phyloP scores from a whole-genome alignment of 306 rosid species.

The Quercus rubra region DNA sequence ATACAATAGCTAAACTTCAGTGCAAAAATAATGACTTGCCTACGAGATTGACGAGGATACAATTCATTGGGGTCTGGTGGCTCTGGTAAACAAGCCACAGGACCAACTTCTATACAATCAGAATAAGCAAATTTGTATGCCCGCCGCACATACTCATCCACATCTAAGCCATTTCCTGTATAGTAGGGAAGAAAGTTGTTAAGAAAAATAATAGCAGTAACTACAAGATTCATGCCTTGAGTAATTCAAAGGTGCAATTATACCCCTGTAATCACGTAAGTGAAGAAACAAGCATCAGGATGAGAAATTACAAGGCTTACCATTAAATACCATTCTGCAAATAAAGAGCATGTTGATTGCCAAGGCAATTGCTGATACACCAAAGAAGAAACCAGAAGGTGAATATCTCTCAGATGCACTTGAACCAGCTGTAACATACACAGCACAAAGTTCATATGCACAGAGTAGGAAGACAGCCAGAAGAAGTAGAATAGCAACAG shows the following conservation, averaged over 20 bases:
- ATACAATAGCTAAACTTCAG: constrained; percentile 6
- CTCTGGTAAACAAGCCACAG: constrained; percentile 92
- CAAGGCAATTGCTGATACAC: constrained; percentile 98
- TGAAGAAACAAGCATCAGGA: constrained; percentile 9
- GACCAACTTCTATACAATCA: constrained; percentile 94
- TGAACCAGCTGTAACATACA: constrained; percentile 94
- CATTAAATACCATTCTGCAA: constrained; percentile 97
- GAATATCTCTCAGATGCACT: constrained; percentile 96
- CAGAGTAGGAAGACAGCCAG: constrained; percentile 97
- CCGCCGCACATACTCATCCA: constrained; percentile 95
- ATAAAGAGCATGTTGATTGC: constrained; percentile 99
- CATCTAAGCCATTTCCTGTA: constrained; percentile 95
- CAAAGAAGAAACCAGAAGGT: constrained; percentile 99
- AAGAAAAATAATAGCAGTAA: neutral
- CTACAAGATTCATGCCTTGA: constrained; percentile 14
- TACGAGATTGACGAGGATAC: constrained; percentile 95
- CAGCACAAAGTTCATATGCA: constrained; percentile 97
- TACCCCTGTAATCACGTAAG: neutral
- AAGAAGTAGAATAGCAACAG: constrained; percentile 93
- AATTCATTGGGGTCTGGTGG: constrained; percentile 98
- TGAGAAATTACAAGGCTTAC: constrained; percentile 39
- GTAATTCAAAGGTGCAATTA: constrained; percentile 16
- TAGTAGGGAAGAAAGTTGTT: constrained; percentile 2
- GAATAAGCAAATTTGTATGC: constrained; percentile 98
- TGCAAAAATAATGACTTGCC: constrained; percentile 45